Percentiles rank a stretch among this genome's conserved stretches.
Conservation (phyloP, 345 rosid species). For the Microthlaspi erraticum region DNA sequence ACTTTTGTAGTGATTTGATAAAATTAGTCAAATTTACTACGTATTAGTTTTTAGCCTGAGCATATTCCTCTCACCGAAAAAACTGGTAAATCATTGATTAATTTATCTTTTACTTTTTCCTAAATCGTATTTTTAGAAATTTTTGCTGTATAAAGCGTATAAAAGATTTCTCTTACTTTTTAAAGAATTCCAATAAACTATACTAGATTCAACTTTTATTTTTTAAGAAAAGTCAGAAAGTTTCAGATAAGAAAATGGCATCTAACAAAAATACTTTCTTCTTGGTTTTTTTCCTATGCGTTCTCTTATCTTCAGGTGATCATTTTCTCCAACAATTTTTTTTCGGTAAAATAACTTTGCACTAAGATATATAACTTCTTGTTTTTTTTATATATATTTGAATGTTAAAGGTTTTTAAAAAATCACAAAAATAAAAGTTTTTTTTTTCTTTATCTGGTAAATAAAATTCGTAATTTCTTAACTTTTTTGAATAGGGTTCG, state of each 20-base stretch:
- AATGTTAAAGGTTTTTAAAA: too few species aligned
- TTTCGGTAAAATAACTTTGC: too few species aligned
- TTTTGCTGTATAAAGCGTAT: neutral
- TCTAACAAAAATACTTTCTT: conserved; percentile 5
- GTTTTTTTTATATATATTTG: too few species aligned
- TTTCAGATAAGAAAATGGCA: too few species aligned
- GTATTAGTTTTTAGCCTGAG: too few species aligned
- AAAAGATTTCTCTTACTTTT: neutral
- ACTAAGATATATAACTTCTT: too few species aligned
- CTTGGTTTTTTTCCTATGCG: conserved; percentile 7
- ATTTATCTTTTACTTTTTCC: neutral
- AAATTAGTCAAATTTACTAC: too few species aligned
- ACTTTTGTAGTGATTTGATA: too few species aligned
- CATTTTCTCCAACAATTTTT: too few species aligned
- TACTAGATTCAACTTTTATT: neutral
- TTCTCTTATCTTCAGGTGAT: neutral
- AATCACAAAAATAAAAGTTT: too few species aligned
- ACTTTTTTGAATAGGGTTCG: neutral
- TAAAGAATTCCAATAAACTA: neutral
- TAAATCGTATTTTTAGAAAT: neutral
- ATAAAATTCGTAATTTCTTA: neutral
- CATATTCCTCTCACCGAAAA: too few species aligned
- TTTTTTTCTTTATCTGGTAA: neutral
- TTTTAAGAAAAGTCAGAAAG: neutral
- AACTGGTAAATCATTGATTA: neutral